A percentile compares a stretch with the other conserved stretches of the same genome.
Conservation (phyloP, 345 rosid genomes). For the Alliaria petiolata region DNA sequence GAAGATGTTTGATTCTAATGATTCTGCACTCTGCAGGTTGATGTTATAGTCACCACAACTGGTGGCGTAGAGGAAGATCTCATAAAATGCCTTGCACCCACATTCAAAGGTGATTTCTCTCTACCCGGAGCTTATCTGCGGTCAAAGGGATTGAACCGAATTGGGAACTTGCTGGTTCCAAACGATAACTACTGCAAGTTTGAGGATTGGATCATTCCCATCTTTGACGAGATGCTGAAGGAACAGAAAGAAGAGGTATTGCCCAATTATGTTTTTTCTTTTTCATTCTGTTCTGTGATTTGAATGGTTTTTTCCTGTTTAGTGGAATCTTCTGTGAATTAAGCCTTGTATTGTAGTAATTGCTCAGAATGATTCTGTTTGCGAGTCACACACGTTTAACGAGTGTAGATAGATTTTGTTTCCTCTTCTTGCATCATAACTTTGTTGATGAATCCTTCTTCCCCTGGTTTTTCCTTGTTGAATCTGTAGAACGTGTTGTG, state of each 20-base stretch:
- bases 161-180: constrained; percentile 89
- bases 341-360: background rate
- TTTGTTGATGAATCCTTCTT: background rate
- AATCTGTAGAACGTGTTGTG: constrained; percentile 56
- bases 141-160: constrained; percentile 86
- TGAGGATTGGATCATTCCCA: constrained; percentile 94
- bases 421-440: background rate
- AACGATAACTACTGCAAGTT: constrained; percentile 96
- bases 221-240: constrained; percentile 85
- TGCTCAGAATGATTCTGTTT: background rate
- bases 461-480: constrained; percentile 8
- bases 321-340: background rate
- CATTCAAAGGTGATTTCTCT: constrained; percentile 84
- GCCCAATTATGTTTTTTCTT: background rate
- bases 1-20: background rate
- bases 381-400: background rate
- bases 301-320: background rate
- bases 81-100: constrained; percentile 90
- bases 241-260: constrained; percentile 84
- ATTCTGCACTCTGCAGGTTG: constrained; percentile 56
- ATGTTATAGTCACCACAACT: constrained; percentile 88
- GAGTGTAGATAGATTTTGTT: background rate
- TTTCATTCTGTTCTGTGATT: background rate
- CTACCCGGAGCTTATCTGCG: constrained; percentile 71
- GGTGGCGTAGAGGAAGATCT: constrained; percentile 99